Base-by-base conservation (phyloP, 2,329 filamentous ascomycete species). In the Scleromitrula shiraiana region DNA sequence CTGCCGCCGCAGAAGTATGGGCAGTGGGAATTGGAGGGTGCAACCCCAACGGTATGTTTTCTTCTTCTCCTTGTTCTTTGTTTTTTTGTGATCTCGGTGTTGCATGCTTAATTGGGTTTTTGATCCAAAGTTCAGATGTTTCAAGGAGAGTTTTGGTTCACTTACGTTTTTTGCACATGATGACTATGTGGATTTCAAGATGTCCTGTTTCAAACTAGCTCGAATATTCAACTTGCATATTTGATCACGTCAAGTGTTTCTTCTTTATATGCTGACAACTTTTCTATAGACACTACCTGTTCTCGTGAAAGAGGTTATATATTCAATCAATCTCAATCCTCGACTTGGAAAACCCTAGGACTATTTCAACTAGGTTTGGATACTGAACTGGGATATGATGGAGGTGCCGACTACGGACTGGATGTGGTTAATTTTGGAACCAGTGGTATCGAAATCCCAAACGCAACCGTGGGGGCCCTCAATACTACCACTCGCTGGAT, bases 1-100 rank as follows among this genome's bases (percentile, higher is more conserved):
- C 83, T 5, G 74, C 76, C 10, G 72, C 82, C 35, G 85, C 85
- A 29, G 83, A 88, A 64, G 80, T 83, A 36, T 88, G 83, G 83
- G 74, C 79, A 3, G 69, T 88, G 32, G 72, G 80, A 44, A 68
- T 73, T 1, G 70, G 72, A 50, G 81, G 78, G 48, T 84, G 80
- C 52, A 56, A n/a, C n/a, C n/a, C 62, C 7, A 49, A 51, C 43
- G 61, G 62, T 39, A 53, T 61, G 49, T 53, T 59, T 41, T 41
- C 15, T n/a, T 23, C 29, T 30, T 2, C 22, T 26, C 9, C 19
- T 19, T 23, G 40, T 22, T 6, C 22, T 10, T 27, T 8, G 14
- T 26, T 22, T 2, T 38, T 22, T 19, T 20, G 19, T 30, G 19
- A 15, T 32, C 15, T 12, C 29, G 29, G n/a, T n/a, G n/a, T n/a